Evolutionary conservation across 2,329 filamentous ascomycete species (phyloP), one percentile per base, ranked within the genome.

Genomic region (Fusarium sulawesiense): DNA sequence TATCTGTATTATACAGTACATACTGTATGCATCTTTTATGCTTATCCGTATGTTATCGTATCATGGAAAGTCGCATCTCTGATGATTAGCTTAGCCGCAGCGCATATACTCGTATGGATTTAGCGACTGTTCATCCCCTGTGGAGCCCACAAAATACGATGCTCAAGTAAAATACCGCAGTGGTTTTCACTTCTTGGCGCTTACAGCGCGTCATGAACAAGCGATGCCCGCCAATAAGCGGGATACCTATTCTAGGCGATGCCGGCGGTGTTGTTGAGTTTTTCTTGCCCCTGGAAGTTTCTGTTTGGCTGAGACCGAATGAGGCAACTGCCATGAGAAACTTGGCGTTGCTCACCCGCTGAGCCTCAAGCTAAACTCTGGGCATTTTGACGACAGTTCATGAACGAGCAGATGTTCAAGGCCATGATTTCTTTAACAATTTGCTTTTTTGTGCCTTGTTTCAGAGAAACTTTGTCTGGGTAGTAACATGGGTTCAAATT

Each of bases 281-380:
- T 23, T 14, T 41, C 68, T 54, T 29, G 27, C 6, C 44, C n/a
- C 27, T 27, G 34, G 44, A n/a, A 7, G 20, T 7, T 10, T 23
- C 16, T 44, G 10, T 23, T 10, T 16, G 20, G 41, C 21, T 16
- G 48, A 34, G 21, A 14, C 20, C 56, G 12, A 48, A 55, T 37
- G 55, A 61, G 48, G 61, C 37, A 70, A 63, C 45, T 56, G 9
- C 34, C 34, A 50, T 41, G 61, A 57, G 56, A 41, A 20, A 70
- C 49, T 62, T 70, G 67, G 64, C 51, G 63, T 48, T 23, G 60
- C 56, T 70, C 45, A 63, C 41, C 66, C 62, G 66, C 47, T 64
- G 67, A 70, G 67, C 66, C 66, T 32, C 66, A 70, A 42, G 30
- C 13, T 55, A 34, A 44, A 47, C 16, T n/a, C 42, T 66, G 13